A percentile compares a stretch with the other conserved stretches of the same genome.
These are phyloP conservation scores for Nicotiana benthamiana DNA, from an alignment of 257 asterid genomes.

Conservation along the genomic window DNA sequence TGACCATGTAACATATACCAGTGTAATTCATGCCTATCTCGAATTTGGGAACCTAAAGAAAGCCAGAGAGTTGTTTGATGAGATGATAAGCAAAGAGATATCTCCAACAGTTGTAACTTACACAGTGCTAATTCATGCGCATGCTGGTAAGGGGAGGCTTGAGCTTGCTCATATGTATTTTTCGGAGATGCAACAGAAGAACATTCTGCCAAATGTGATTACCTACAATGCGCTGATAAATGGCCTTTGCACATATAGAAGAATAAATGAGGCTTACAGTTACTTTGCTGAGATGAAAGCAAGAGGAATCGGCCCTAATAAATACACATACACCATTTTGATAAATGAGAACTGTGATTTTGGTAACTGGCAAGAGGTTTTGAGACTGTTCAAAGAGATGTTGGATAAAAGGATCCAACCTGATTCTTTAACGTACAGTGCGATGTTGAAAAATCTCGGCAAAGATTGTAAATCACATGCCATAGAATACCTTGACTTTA, in stretches of 20 bases:
- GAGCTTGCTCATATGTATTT: constrained; percentile 42
- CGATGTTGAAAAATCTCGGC: constrained; percentile 35
- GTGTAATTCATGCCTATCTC: constrained; percentile 52
- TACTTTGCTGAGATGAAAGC: constrained; percentile 35
- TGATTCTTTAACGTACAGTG: constrained; percentile 43
- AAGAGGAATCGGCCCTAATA: constrained; percentile 37
- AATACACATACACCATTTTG: constrained; percentile 55
- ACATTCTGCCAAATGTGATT: constrained; percentile 47
- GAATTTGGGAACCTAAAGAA: constrained; percentile 37
- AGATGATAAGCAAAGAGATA: constrained; percentile 42
- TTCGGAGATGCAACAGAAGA: constrained; percentile 45
- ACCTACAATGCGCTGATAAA: constrained; percentile 45
- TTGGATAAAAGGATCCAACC: constrained; percentile 44
- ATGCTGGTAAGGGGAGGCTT: constrained; percentile 44
- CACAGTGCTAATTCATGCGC: constrained; percentile 55
- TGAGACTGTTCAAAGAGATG: constrained; percentile 55
- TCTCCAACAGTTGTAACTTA: constrained; percentile 56
- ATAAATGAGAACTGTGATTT: constrained; percentile 42
- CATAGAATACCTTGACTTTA: constrained; percentile 29
- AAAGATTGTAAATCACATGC: constrained; percentile 26
- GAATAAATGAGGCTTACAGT: constrained; percentile 40
- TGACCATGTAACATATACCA: constrained; percentile 49
- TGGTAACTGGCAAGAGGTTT: constrained; percentile 44
- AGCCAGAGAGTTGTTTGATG: constrained; percentile 39
- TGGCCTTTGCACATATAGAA: constrained; percentile 47